A percentile compares a stretch with the other conserved stretches of the same genome.
Evolutionary conservation across 371 early-diverging fungal genomes (phyloP).

Genomic region (Lichtheimia corymbifera): DNA sequence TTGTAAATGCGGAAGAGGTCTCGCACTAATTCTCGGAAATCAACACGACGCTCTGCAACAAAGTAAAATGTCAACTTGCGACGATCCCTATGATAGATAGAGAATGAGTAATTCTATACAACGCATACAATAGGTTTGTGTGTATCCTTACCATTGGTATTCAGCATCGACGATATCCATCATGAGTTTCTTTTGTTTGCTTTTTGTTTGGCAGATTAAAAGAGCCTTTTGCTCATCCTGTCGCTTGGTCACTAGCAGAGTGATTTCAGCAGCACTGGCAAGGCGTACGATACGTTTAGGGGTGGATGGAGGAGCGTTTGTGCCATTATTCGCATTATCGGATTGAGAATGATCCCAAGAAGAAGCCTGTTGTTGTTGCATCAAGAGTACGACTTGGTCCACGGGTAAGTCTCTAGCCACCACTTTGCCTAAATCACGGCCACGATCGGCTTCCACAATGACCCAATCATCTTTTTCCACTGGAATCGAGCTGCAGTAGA

Average conservation of each 20-base stretch:
- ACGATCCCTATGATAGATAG: conserved; percentile 72
- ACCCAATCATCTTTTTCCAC: conserved; percentile 50
- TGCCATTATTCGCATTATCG: not conserved
- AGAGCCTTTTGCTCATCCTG: conserved; percentile 89
- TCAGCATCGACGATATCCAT: conserved; percentile 98
- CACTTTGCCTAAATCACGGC: conserved; percentile 91
- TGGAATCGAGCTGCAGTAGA: conserved; percentile 45
- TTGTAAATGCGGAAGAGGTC: conserved; percentile 99
- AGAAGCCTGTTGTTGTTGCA: conserved; percentile 12
- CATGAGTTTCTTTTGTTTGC: conserved; percentile 80
- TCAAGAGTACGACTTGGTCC: conserved; percentile 50
- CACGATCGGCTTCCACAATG: conserved; percentile 96
- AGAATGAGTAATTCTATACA: too few relatives aligned
- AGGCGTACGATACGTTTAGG: conserved; percentile 89
- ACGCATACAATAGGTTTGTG: too few relatives aligned
- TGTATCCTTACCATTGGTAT: conserved; percentile 82
- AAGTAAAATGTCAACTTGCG: conserved; percentile 96
- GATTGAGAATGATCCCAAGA: conserved; percentile 1
- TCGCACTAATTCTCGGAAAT: conserved; percentile 97
- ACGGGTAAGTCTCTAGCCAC: conserved; percentile 65
- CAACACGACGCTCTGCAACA: conserved; percentile 91
- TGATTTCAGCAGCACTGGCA: conserved; percentile 80
- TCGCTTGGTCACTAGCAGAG: conserved; percentile 71
- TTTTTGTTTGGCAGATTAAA: conserved; percentile 83
- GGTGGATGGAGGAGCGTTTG: conserved; percentile 42